phyloP scores from a whole-genome alignment of 148 eudicot genomes.

The Silene uniflora region DNA sequence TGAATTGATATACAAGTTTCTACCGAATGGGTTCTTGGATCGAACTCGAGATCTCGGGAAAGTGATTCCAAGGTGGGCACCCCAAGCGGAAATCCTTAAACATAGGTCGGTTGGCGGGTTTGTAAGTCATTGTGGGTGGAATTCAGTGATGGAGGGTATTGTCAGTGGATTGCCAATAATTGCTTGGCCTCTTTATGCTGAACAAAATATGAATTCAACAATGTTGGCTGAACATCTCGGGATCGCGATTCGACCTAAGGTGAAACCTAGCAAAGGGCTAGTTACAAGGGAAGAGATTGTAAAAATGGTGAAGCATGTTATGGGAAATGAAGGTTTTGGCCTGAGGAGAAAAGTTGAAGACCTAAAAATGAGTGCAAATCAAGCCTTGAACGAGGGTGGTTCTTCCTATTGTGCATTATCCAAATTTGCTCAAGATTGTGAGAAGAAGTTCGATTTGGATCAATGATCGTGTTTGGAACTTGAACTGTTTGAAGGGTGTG shows the following conservation, averaged over 20 bases:
- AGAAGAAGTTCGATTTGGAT: neutral
- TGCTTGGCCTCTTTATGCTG: slow-evolving; percentile 43
- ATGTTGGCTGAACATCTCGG: slow-evolving; percentile 20
- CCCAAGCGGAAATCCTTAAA: slow-evolving; percentile 33
- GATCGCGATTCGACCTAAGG: slow-evolving; percentile 24
- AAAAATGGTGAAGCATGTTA: slow-evolving; percentile 21
- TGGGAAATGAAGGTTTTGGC: slow-evolving; percentile 22
- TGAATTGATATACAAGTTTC: neutral
- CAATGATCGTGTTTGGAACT: too few relatives aligned
- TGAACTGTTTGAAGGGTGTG: too few relatives aligned
- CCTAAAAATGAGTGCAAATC: slow-evolving; percentile 19
- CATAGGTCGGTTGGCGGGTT: slow-evolving; percentile 40
- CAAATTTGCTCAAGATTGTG: slow-evolving; percentile 19
- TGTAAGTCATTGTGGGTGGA: slow-evolving; percentile 46
- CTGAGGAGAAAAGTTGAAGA: slow-evolving; percentile 16
- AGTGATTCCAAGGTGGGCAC: slow-evolving; percentile 33
- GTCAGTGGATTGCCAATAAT: slow-evolving; percentile 42
- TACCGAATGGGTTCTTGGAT: slow-evolving; percentile 36
- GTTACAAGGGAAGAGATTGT: slow-evolving; percentile 30
- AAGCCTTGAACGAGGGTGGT: slow-evolving; percentile 21
- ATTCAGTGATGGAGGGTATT: slow-evolving; percentile 32
- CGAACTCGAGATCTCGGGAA: slow-evolving; percentile 29
- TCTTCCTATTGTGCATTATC: slow-evolving; percentile 18
- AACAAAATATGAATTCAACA: slow-evolving; percentile 36
- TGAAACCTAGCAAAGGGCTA: slow-evolving; percentile 17